Base-by-base conservation (phyloP, 106 monocot species). In the Apostasia ramifera region DNA sequence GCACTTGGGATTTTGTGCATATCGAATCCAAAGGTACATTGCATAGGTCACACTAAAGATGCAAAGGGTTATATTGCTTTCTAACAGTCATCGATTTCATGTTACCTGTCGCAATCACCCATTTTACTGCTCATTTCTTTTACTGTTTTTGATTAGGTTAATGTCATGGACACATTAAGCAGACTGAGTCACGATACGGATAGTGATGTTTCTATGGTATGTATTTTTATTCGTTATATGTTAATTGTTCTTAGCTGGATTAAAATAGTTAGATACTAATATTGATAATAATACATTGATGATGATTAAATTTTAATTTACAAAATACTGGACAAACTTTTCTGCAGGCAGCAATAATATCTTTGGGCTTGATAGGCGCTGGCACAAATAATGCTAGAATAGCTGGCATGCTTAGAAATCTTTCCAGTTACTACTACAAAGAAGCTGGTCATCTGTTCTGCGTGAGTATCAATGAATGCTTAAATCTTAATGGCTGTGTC, bases 351-450 rank as follows among this genome's bases (percentile, higher is more conserved):
- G 97, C 97, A 49, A 98, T 93, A 40, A 72, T 98, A 68, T 86
- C 92, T 2, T 72, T 98, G 79, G 97, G 97, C 4, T 85, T 98
- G 71, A 90, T 93, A 74, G 92, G 93, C 40, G 86, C 97, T 5
- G 97, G 97, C 57, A 97, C 92, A 38, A 97, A 97, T 52, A 97
- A 92, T 79, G 95, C 92, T 50, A 84, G 97, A 46, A 97, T 97
- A 75, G 89, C 97, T 66, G 85, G 89, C 69, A 92, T 97, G 97
- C 92, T 95, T 76, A 80, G 97, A 7, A 97, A 89, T 53, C 92
- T 97, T 61, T 97, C 95, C 39, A 97, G 97, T 75, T 97, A 97
- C 56, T 97, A 92, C 66, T 97, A 97, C 79, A 97, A 97, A 80
- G 97, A 97, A 83, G 89, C 92, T 75, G 92, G 84, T 3, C 92